Percentiles rank a stretch among this genome's conserved stretches.
These are phyloP conservation scores for Ceraceosorus bombacis DNA, from an alignment of 1,284 basidiomycete species.

Conservation along the genomic window DNA sequence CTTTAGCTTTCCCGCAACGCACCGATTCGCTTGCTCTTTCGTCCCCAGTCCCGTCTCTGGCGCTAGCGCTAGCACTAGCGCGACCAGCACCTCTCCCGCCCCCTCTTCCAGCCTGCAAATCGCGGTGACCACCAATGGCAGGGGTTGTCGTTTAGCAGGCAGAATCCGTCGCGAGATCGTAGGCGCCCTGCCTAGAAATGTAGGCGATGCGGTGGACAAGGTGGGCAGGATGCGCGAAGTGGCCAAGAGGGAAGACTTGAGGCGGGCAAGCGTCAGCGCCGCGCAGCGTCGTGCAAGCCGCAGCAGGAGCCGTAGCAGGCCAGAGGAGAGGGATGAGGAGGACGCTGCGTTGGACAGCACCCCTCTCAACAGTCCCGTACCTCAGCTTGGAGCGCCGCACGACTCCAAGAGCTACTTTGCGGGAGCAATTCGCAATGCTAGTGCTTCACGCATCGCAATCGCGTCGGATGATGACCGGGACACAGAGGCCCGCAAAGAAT, in stretches of 20 bases:
- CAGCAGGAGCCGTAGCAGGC: neutral
- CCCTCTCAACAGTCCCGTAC: constrained; percentile 69
- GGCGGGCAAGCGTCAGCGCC: constrained; percentile 9
- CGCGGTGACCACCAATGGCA: constrained; percentile 82
- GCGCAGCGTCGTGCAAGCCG: constrained; percentile 6
- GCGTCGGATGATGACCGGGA: constrained; percentile 10
- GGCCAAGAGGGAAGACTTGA: constrained; percentile 53
- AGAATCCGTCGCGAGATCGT: constrained; percentile 77
- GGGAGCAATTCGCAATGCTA: neutral
- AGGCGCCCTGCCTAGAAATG: constrained; percentile 63
- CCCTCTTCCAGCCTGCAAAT: constrained; percentile 63
- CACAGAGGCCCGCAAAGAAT: constrained; percentile 21
- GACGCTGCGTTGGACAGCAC: constrained; percentile 34
- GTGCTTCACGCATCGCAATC: neutral
- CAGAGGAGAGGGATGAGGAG: constrained; percentile 31
- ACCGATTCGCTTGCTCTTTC: constrained; percentile 60
- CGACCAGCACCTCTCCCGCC: neutral
- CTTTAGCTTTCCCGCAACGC: constrained; percentile 77
- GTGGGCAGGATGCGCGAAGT: constrained; percentile 64
- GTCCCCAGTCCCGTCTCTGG: neutral
- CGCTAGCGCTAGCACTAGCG: neutral
- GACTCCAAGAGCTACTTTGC: neutral
- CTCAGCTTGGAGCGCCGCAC: constrained; percentile 50
- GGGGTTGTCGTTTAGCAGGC: constrained; percentile 77
- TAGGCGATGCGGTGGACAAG: constrained; percentile 70